Conservation (phyloP, 2,329 filamentous ascomycete species). For the Pseudogymnoascus sp. region DNA sequence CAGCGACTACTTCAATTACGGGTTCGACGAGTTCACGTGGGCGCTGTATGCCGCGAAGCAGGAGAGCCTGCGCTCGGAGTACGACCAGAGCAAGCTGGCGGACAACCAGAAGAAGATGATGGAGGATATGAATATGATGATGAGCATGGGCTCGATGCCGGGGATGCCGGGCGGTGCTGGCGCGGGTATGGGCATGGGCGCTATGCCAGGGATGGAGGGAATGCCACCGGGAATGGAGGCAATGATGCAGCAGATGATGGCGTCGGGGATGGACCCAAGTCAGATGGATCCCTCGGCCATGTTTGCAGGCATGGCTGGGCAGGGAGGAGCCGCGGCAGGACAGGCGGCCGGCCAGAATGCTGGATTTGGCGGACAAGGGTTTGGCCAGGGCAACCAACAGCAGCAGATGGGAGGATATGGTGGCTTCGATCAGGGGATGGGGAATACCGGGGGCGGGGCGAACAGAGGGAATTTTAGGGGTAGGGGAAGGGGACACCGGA, state of each 20-base stretch:
- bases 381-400: conserved; percentile 32
- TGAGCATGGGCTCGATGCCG: conserved; percentile 46
- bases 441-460: conserved; percentile 21
- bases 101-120: conserved; percentile 72
- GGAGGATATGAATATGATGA: conserved; percentile 66
- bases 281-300: conserved; percentile 61
- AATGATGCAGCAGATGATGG: conserved; percentile 68
- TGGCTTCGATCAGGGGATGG: conserved; percentile 29
- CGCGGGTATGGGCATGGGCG: conserved; percentile 32
- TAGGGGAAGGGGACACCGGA: conserved; percentile 24
- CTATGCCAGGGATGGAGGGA: conserved; percentile 55
- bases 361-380: conserved; percentile 47
- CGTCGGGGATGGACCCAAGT: conserved; percentile 56
- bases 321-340: conserved; percentile 33
- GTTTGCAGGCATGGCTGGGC: conserved; percentile 52
- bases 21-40: conserved; percentile 98
- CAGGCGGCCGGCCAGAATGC: conserved; percentile 42
- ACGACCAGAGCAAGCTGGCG: conserved; percentile 59
- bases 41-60: conserved; percentile 89
- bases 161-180: conserved; percentile 37
- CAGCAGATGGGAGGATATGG: conserved; percentile 24
- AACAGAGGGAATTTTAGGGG: conserved; percentile 24
- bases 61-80: conserved; percentile 68
- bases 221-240: conserved; percentile 60
- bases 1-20: conserved; percentile 98